phyloP scores from a whole-genome alignment of 108 stramenopile species.

The Cyclotella distinguenda region DNA sequence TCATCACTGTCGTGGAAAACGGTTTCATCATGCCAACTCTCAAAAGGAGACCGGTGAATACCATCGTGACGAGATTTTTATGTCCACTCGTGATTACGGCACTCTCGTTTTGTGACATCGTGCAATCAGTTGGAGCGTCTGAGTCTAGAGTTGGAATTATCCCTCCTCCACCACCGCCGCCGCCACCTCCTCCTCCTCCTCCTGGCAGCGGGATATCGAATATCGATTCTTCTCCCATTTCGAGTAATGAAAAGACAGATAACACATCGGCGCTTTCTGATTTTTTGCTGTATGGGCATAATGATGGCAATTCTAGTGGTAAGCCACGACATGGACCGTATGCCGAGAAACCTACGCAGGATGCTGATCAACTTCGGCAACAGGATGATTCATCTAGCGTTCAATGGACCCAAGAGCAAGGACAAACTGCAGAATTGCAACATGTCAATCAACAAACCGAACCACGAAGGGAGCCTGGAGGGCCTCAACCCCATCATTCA shows the following conservation, averaged over 20 bases:
- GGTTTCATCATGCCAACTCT: too few relatives aligned
- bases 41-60: background rate
- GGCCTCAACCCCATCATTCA: constrained; percentile 2
- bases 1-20: too few relatives aligned
- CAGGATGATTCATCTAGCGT: too few relatives aligned
- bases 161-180: constrained; percentile 31
- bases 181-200: constrained; percentile 5
- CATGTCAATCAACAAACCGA: background rate
- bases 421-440: background rate
- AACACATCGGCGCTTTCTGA: too few relatives aligned
- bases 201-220: too few relatives aligned
- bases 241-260: background rate
- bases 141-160: constrained; percentile 5
- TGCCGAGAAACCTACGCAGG: too few relatives aligned
- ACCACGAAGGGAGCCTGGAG: background rate
- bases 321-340: too few relatives aligned
- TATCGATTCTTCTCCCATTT: background rate
- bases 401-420: too few relatives aligned
- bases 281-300: too few relatives aligned
- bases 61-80: constrained; percentile 5
- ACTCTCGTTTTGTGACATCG: constrained; percentile 7
- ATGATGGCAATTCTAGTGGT: too few relatives aligned
- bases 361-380: too few relatives aligned
- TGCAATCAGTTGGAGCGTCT: background rate
- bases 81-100: background rate